Conservation (phyloP, 148 eudicot genomes). For the Fagopyrum homotropicum region DNA sequence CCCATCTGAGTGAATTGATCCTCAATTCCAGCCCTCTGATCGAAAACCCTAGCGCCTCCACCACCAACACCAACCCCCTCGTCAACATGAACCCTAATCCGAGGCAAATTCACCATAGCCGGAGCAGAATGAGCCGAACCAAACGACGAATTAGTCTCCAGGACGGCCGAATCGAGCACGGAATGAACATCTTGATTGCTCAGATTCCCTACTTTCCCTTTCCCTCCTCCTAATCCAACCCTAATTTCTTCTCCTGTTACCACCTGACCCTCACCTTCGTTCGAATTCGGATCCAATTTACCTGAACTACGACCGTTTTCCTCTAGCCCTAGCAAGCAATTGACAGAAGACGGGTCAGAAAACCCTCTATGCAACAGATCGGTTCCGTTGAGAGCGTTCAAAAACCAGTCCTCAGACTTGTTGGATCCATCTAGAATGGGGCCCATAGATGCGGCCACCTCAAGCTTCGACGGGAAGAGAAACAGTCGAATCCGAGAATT, state of each 20-base stretch:
- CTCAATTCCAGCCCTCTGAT: constrained; percentile 41
- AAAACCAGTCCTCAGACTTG: constrained; percentile 75
- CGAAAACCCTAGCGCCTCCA: constrained; percentile 26
- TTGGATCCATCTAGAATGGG: constrained; percentile 39
- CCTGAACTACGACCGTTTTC: constrained; percentile 24
- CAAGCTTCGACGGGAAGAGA: constrained; percentile 39
- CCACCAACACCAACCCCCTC: constrained; percentile 24
- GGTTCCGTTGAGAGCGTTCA: constrained; percentile 53
- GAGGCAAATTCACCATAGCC: constrained; percentile 57
- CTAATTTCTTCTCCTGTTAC: constrained; percentile 15
- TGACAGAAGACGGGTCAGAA: constrained; percentile 54
- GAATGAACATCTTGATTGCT: constrained; percentile 56
- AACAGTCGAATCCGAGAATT: constrained; percentile 52
- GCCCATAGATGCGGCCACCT: constrained; percentile 37
- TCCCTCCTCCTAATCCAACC: constrained; percentile 13
- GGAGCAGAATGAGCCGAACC: constrained; percentile 70
- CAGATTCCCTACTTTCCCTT: constrained; percentile 18
- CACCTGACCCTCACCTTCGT: constrained; percentile 16
- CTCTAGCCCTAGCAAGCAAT: constrained; percentile 58
- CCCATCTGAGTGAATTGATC: constrained; percentile 58
- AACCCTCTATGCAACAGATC: constrained; percentile 28
- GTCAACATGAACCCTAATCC: constrained; percentile 62
- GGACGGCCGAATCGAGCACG: constrained; percentile 69
- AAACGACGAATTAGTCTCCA: constrained; percentile 62
- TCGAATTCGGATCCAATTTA: constrained; percentile 16